Evolutionary conservation across 2,329 filamentous ascomycete genomes (phyloP), one percentile per base, ranked within the genome.

Genomic region (Alternaria angustiovoidea): DNA sequence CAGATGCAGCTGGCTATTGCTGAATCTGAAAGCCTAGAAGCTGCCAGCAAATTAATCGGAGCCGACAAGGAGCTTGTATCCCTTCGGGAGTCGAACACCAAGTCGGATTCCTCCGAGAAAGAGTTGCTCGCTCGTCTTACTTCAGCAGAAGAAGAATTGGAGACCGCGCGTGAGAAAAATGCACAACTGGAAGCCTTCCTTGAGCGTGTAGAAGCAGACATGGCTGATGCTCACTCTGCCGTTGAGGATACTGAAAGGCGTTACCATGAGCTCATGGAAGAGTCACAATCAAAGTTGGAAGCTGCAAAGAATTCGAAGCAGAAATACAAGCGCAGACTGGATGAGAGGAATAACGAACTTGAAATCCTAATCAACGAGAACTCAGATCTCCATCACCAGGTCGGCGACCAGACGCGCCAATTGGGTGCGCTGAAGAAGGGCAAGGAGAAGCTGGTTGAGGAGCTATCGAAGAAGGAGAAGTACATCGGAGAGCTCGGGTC

Each of bases 81-180:
- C 8, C 61, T 78, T 20, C 72, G 69, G 20, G 62, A 68, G 14
- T 65, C 70, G 5, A 76, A 75, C 12, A 51, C 59, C 5, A 66
- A 70, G 41, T 65, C 75, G 14, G 70, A 74, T 22, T 51, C 66
- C 32, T 75, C 72, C 8, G 75, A 78, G 52, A 70, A 69, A n/a
- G 67, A 70, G 38, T 59, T 79, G 7, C 30, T 65, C 5, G 44
- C 54, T 9, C 71, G 73, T 28, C 67, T 79, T 28, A 59, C 67
- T 2, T 62, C 67, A 24, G 74, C 76, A 4, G 77, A 78, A 54
- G 62, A 74, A 18, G 75, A 79, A 24, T 60, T 79, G 16, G 43
- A 63, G 7, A 67, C 57, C 14, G 70, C 77, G 1, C 67, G 65
- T 32, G 58, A 69, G 5, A 72, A 74, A 7, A 79, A 79, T 51